Evolutionary conservation across 1,284 basidiomycete species (phyloP).

Genomic region (Mycena citricolor): DNA sequence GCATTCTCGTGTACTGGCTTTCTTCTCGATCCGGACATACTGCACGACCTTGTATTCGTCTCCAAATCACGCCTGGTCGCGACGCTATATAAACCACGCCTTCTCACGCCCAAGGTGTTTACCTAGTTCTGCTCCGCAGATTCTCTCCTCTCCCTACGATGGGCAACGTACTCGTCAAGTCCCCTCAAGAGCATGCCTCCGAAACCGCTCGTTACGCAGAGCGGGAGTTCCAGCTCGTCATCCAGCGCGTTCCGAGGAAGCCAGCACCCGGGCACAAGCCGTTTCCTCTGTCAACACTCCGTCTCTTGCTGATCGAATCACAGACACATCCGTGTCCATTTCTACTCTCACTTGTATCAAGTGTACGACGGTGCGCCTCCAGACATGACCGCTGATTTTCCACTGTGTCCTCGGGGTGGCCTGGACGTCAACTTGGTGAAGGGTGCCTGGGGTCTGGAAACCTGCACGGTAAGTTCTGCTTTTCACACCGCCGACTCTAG

Average conservation of each 20-base stretch:
- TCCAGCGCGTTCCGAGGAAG: constrained; percentile 3
- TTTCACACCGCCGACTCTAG: not conserved
- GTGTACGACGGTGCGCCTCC: constrained; percentile 18
- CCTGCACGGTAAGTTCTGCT: constrained; percentile 10
- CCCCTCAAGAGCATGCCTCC: constrained; percentile 17
- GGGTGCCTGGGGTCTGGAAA: constrained; percentile 20
- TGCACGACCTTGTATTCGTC: too few relatives aligned
- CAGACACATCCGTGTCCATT: constrained; percentile 20
- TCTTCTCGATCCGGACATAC: too few relatives aligned
- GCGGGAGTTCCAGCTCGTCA: constrained; percentile 16
- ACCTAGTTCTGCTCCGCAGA: too few relatives aligned
- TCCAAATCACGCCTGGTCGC: too few relatives aligned
- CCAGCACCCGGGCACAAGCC: constrained; percentile 17
- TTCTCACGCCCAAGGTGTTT: too few relatives aligned
- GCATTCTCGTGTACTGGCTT: too few relatives aligned
- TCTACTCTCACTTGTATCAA: constrained; percentile 17
- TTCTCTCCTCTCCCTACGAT: too few relatives aligned
- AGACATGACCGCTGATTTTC: constrained; percentile 18
- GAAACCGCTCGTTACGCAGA: constrained; percentile 9
- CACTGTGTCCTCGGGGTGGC: constrained; percentile 17
- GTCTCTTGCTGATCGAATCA: not conserved
- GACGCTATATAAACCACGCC: too few relatives aligned
- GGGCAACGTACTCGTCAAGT: constrained; percentile 19
- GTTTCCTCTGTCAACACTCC: not conserved
- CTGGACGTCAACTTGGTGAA: constrained; percentile 15